These are phyloP conservation scores for Fagopyrum esculentum DNA, from an alignment of 148 eudicot genomes.

Conservation along the genomic window DNA sequence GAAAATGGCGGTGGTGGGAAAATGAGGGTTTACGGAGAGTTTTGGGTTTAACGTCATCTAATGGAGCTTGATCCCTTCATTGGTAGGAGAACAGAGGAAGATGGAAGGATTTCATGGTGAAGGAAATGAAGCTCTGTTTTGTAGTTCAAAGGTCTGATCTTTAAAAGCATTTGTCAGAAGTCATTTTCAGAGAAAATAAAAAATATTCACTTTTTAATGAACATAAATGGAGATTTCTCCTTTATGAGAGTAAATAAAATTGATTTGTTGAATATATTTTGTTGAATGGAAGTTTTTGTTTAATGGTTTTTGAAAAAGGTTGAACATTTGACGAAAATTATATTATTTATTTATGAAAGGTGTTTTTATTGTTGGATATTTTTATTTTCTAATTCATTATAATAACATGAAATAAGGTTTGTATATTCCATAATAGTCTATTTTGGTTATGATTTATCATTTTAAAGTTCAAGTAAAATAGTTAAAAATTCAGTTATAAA, in stretches of 20 bases:
- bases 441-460: too few species aligned
- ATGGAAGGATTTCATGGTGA: not conserved
- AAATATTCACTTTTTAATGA: not conserved
- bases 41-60: slow-evolving; percentile 29
- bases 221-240: not conserved
- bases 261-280: not conserved
- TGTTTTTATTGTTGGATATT: not conserved
- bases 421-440: too few species aligned
- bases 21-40: not conserved
- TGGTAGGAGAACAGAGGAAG: slow-evolving; percentile 5
- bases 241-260: slow-evolving; percentile 3
- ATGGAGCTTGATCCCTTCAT: slow-evolving; percentile 26
- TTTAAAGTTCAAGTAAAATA: too few species aligned
- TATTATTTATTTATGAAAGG: not conserved
- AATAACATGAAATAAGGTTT: too few species aligned
- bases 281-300: not conserved
- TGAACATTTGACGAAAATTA: not conserved
- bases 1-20: slow-evolving; percentile 15
- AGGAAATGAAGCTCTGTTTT: slow-evolving; percentile 4
- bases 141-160: not conserved
- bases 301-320: not conserved
- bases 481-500: too few species aligned
- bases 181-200: not conserved
- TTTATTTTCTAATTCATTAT: not conserved
- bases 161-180: not conserved